Conservation (phyloP, 2,329 filamentous ascomycete species). For the Xenoacremonium recifei region DNA sequence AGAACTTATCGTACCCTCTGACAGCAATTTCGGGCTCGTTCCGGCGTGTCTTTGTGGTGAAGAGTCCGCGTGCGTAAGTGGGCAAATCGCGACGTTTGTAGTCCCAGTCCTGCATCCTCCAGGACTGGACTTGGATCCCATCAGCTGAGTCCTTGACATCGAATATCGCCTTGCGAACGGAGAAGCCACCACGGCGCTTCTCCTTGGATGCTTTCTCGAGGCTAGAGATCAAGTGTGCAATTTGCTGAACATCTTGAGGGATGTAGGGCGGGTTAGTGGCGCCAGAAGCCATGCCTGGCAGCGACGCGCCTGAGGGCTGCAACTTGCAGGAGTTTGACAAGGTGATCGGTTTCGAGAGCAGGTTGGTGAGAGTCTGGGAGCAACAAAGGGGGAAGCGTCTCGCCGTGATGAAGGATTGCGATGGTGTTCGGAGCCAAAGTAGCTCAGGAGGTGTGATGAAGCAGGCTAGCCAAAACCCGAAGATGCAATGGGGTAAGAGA, state of each 20-base stretch:
- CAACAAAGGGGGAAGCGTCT: too few relatives aligned
- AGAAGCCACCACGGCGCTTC: conserved; percentile 60
- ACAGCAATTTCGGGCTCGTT: conserved; percentile 75
- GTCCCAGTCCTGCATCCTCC: conserved; percentile 93
- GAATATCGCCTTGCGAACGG: conserved; percentile 80
- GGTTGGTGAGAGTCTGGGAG: too few relatives aligned
- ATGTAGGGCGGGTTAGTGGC: conserved; percentile 49
- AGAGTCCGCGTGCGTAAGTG: conserved; percentile 89
- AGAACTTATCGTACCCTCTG: conserved; percentile 98
- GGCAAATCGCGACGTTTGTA: conserved; percentile 87
- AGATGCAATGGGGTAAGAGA: too few relatives aligned
- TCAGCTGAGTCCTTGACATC: conserved; percentile 60
- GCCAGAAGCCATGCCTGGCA: conserved; percentile 1
- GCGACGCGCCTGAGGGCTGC: too few relatives aligned
- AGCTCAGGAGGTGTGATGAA: too few relatives aligned
- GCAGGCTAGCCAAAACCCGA: too few relatives aligned
- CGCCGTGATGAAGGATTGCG: too few relatives aligned
- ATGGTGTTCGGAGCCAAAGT: too few relatives aligned
- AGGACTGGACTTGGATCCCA: conserved; percentile 76
- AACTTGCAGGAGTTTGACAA: too few relatives aligned
- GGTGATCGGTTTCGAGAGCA: too few relatives aligned
- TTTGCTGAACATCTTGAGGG: conserved; percentile 67
- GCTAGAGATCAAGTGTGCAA: conserved; percentile 62
- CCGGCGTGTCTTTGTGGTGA: conserved; percentile 71
- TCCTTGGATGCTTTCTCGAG: conserved; percentile 59